A percentile compares a stretch with the other conserved stretches of the same genome.
phyloP scores from a whole-genome alignment of 805 yeast species.

The Metschnikowia similis region DNA sequence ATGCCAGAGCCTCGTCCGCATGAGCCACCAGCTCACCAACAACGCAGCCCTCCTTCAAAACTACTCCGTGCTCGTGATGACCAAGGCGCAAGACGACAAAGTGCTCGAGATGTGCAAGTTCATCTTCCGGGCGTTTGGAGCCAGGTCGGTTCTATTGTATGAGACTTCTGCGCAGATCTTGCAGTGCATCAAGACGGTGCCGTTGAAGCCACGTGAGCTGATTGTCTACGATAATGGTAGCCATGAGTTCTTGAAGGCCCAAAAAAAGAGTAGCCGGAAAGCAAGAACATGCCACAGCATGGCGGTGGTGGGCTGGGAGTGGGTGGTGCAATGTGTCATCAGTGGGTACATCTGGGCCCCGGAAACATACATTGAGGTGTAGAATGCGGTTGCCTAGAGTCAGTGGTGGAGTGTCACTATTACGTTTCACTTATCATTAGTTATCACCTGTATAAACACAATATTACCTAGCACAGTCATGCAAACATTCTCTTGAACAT shows the following conservation, averaged over 20 bases:
- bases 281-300: conserved; percentile 3
- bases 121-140: conserved; percentile 46
- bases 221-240: conserved; percentile 29
- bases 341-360: conserved; percentile 32
- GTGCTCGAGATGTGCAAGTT: conserved; percentile 37
- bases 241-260: conserved; percentile 6
- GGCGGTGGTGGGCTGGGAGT: conserved; percentile 53
- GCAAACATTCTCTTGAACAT: conserved; percentile 9
- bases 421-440: neutral
- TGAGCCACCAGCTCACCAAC: conserved; percentile 41
- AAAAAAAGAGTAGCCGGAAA: neutral
- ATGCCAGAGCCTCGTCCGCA: conserved; percentile 22
- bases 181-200: neutral
- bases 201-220: neutral
- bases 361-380: conserved; percentile 8
- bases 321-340: conserved; percentile 63
- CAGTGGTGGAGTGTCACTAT: too few relatives aligned
- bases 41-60: conserved; percentile 34
- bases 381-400: neutral
- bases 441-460: neutral
- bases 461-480: neutral
- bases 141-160: conserved; percentile 20
- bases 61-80: conserved; percentile 32
- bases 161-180: conserved; percentile 1
- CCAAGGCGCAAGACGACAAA: conserved; percentile 26